Evolutionary conservation across 805 yeast species (phyloP), one percentile per base, ranked within the genome.

Genomic region (Candida xyloterini): DNA sequence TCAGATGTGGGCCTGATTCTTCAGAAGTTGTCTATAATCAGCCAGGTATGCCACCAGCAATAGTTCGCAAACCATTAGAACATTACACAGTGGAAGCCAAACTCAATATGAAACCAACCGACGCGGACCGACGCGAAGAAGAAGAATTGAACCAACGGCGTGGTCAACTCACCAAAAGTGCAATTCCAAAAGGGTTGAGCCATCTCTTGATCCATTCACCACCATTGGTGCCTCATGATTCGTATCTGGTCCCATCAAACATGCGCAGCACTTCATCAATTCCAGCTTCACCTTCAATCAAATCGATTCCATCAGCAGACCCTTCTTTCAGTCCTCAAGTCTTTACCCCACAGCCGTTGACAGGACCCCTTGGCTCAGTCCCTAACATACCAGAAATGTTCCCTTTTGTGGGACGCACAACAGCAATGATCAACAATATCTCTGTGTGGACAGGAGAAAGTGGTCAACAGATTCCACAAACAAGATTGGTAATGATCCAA

Each of bases 1-100:
- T 78, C 41, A 64, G 81, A 51, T 77, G 83, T 64, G 82, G 83
- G 0, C 80, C 81, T 1, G 78, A 77, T 55, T 73, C 82, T 3
- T 67, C 78, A 1, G 82, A 78, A 47, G 60, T 77, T 20, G 66
- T 76, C n/a, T 71, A 52, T 30, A 62, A 21, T 27, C 36, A 31
- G 15, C 68, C 69, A 7, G 81, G 81, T 14, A 72, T 78, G 75
- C 81, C 82, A 10, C 82, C 82, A 11, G 82, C 82, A 1, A 63
- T 73, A 14, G 70, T 70, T 10, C 66, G 83, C 48, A 68, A 68
- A 23, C 71, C 68, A 7, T 53, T 64, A 24, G 52, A 60, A 22
- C 68, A 66, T 47, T 65, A 62, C 43, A 57, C 63, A 5, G 47
- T 66, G 14, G 63, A 63, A 27, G 52, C 62, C 3, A 52, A 50